These are phyloP conservation scores for Bothriochloa decipiens DNA, from an alignment of 176 grass and related monocot species.

Conservation along the genomic window DNA sequence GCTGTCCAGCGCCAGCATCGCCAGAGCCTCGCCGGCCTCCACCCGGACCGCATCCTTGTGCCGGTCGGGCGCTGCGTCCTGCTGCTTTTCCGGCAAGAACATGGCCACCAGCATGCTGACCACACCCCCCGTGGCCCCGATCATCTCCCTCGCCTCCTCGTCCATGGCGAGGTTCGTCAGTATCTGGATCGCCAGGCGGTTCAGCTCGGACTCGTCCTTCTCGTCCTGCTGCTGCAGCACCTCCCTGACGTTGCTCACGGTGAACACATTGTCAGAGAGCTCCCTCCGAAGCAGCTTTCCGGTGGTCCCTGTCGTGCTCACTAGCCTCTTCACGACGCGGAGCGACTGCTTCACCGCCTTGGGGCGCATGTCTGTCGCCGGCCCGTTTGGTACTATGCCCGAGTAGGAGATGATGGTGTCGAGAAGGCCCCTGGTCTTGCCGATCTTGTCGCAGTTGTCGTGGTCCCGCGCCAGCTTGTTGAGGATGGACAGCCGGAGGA, in stretches of 20 bases:
- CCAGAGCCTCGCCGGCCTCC: slow-evolving; percentile 72
- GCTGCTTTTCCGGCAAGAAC: slow-evolving; percentile 39
- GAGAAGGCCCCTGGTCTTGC: slow-evolving; percentile 59
- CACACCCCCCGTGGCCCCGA: slow-evolving; percentile 64
- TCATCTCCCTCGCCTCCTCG: slow-evolving; percentile 57
- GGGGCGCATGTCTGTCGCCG: slow-evolving; percentile 1
- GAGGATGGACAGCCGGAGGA: slow-evolving; percentile 65
- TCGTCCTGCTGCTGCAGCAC: slow-evolving; percentile 44
- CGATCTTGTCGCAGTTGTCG: slow-evolving; percentile 74
- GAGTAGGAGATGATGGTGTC: slow-evolving; percentile 72
- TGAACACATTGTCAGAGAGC: slow-evolving; percentile 66
- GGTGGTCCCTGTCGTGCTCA: slow-evolving; percentile 57
- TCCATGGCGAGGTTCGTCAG: slow-evolving; percentile 74
- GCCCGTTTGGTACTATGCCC: slow-evolving; percentile 13
- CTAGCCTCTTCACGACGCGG: slow-evolving; percentile 69
- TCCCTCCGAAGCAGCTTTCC: slow-evolving; percentile 58
- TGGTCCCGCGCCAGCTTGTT: slow-evolving; percentile 71
- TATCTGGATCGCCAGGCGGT: slow-evolving; percentile 61
- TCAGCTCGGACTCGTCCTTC: slow-evolving; percentile 28
- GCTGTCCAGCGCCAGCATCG: slow-evolving; percentile 68
- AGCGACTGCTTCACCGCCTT: slow-evolving; percentile 65
- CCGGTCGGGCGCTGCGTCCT: neutral
- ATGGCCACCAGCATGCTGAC: slow-evolving; percentile 54
- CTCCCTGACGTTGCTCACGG: slow-evolving; percentile 64
- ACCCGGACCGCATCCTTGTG: slow-evolving; percentile 35